Percentiles rank a stretch among this genome's conserved stretches.
Conservation (phyloP, 2,329 filamentous ascomycete genomes). For the Colletotrichum sp. region DNA sequence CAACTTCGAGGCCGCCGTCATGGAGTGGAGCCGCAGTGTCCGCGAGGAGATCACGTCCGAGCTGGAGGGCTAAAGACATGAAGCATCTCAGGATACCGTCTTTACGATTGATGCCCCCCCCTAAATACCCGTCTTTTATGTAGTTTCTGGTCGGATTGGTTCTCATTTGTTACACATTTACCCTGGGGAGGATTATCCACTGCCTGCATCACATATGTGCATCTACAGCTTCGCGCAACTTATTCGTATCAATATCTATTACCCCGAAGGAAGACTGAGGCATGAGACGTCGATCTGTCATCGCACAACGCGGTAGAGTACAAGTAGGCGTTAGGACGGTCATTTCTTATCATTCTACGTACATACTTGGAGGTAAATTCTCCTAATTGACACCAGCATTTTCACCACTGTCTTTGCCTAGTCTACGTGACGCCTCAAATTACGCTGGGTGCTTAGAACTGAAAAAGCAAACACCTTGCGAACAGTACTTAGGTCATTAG, state of each 20-base stretch:
- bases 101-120: constrained; percentile 19
- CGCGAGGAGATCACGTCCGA: constrained; percentile 83
- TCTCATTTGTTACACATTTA: background rate
- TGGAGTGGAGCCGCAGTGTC: constrained; percentile 82
- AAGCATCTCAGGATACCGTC: constrained; percentile 3
- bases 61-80: constrained; percentile 30
- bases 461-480: background rate
- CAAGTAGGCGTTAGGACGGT: background rate
- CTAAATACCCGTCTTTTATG: constrained; percentile 20
- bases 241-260: background rate
- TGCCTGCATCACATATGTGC: background rate
- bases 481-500: background rate
- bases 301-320: background rate
- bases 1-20: constrained; percentile 81
- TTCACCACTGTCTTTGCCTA: background rate
- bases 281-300: background rate
- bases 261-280: background rate
- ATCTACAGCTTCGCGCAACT: background rate
- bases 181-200: background rate
- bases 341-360: background rate
- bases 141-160: constrained; percentile 4
- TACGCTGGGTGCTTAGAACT: background rate
- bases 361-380: background rate
- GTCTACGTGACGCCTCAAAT: background rate
- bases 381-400: constrained; percentile 1